These are phyloP conservation scores for Stephanodiscus triporus DNA, from an alignment of 108 stramenopile species.

Conservation along the genomic window DNA sequence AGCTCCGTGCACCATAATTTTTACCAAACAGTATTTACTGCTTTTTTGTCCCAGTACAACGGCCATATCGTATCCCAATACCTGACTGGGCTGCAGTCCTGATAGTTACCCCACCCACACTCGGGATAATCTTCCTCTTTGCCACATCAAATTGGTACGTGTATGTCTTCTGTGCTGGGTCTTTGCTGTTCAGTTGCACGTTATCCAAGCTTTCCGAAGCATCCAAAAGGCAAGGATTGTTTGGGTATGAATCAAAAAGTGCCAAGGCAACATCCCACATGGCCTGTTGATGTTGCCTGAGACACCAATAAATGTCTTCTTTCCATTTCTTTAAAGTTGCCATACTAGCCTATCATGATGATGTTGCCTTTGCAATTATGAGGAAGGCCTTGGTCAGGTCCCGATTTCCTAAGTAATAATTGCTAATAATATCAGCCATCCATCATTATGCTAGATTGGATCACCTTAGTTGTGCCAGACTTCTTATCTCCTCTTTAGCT, in stretches of 20 bases:
- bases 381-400: too few relatives aligned
- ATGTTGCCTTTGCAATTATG: background rate
- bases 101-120: conserved; percentile 13
- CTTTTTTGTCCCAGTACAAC: conserved; percentile 12
- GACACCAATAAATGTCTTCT: too few relatives aligned
- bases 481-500: too few relatives aligned
- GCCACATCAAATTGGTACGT: conserved; percentile 44
- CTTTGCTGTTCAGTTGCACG: conserved; percentile 18
- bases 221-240: conserved; percentile 32
- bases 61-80: conserved; percentile 39
- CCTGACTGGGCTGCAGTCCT: conserved; percentile 19
- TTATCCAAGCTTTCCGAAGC: conserved; percentile 16
- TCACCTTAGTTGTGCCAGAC: too few relatives aligned
- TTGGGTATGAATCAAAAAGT: conserved; percentile 31
- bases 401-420: too few relatives aligned
- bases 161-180: conserved; percentile 31
- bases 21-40: background rate
- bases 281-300: too few relatives aligned
- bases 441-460: too few relatives aligned
- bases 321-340: background rate
- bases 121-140: conserved; percentile 11
- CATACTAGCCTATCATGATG: background rate
- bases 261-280: background rate
- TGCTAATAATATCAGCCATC: too few relatives aligned
- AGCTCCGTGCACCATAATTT: background rate